These are phyloP conservation scores for Verticillium albo-atrum DNA, from an alignment of 2,329 filamentous ascomycete species.

Conservation along the genomic window DNA sequence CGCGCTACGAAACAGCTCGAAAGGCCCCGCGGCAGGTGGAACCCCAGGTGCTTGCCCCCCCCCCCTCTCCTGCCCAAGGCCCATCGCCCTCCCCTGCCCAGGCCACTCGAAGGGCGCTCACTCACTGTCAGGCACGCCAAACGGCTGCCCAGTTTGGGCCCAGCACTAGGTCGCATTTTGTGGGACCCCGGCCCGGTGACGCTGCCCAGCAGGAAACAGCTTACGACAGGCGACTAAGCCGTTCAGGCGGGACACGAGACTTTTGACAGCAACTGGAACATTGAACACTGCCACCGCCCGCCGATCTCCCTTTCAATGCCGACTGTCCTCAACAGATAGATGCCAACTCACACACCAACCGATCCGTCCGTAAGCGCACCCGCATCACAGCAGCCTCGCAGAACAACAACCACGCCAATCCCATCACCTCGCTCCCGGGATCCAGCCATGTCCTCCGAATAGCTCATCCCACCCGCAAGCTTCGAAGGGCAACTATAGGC, in stretches of 20 bases:
- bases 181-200: background rate
- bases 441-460: background rate
- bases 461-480: background rate
- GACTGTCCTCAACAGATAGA: background rate
- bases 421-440: background rate
- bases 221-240: background rate
- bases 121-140: background rate
- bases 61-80: background rate
- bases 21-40: background rate
- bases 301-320: background rate
- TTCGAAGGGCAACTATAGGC: background rate
- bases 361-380: background rate
- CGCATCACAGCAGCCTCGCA: background rate
- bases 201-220: background rate
- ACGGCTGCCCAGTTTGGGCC: background rate
- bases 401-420: background rate
- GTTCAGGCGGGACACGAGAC: background rate
- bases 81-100: background rate
- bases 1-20: background rate
- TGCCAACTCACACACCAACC: background rate
- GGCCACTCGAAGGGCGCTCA: no score
- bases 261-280: background rate
- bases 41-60: background rate
- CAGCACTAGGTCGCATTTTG: no score
- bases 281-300: background rate